These are phyloP conservation scores for Coemansia sp. DNA, from an alignment of 192 early-diverging fungal species.

Conservation along the genomic window DNA sequence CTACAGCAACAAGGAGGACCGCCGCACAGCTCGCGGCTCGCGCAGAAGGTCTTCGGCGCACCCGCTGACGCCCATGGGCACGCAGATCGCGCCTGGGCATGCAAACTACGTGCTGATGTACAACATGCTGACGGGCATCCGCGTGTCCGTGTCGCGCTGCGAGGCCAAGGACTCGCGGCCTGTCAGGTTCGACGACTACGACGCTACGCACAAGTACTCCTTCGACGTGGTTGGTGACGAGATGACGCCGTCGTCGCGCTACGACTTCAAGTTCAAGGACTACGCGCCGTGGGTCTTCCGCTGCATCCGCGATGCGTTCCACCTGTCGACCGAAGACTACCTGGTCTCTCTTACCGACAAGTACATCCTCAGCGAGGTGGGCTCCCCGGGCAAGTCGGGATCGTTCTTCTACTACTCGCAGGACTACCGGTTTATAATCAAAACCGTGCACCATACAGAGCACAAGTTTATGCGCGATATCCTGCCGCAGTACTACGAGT, in stretches of 20 bases:
- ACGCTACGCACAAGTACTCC: constrained; percentile 85
- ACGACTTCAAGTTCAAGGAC: constrained; percentile 99
- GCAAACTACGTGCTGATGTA: constrained; percentile 97
- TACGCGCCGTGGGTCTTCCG: constrained; percentile 98
- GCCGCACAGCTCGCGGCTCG: constrained; percentile 31
- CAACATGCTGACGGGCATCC: constrained; percentile 97
- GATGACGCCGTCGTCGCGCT: constrained; percentile 87
- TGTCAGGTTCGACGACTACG: constrained; percentile 77
- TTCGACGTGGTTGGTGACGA: constrained; percentile 97
- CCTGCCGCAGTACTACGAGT: constrained; percentile 85
- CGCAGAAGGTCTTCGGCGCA: constrained; percentile 36
- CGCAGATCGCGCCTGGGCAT: constrained; percentile 90
- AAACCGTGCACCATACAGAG: constrained; percentile 92
- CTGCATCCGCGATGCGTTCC: constrained; percentile 79
- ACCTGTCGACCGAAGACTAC: constrained; percentile 91
- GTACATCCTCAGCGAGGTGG: constrained; percentile 93
- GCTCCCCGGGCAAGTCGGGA: constrained; percentile 93
- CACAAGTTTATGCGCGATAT: constrained; percentile 92
- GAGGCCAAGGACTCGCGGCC: constrained; percentile 77
- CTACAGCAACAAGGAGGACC: constrained; percentile 31
- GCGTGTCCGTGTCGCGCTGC: constrained; percentile 83
- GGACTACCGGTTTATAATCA: constrained; percentile 99
- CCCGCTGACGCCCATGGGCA: constrained; percentile 57
- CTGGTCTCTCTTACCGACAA: constrained; percentile 90
- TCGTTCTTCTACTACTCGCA: constrained; percentile 98